A percentile compares a stretch with the other conserved stretches of the same genome.
These are phyloP conservation scores for Wallemia hederae DNA, from an alignment of 1,284 basidiomycete genomes.

Conservation along the genomic window DNA sequence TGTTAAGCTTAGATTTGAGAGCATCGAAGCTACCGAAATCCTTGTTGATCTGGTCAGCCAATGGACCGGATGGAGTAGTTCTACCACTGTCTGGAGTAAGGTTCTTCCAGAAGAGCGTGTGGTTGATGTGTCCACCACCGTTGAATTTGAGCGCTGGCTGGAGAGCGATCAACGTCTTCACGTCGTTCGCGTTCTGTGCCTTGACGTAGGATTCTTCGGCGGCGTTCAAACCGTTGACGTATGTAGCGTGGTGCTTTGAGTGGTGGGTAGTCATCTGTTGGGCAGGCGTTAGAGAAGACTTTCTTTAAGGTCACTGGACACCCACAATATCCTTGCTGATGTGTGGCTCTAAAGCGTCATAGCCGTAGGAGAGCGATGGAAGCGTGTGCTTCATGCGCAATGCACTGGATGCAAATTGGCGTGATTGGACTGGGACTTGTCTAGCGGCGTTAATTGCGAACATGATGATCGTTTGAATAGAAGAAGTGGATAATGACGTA, in stretches of 20 bases:
- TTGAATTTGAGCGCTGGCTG: conserved; percentile 54
- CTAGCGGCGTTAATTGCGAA: neutral
- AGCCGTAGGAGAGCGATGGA: conserved; percentile 64
- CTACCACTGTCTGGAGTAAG: conserved; percentile 34
- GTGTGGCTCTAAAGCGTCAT: conserved; percentile 34
- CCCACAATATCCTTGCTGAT: conserved; percentile 19
- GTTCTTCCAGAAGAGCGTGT: conserved; percentile 94
- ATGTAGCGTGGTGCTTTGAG: conserved; percentile 79
- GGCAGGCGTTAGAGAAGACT: conserved; percentile 26
- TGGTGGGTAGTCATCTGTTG: conserved; percentile 70
- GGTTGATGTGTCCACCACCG: conserved; percentile 42
- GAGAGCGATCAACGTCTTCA: conserved; percentile 55
- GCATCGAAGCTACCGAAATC: conserved; percentile 57
- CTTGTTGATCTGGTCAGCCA: conserved; percentile 50
- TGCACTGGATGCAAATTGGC: neutral
- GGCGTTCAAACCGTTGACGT: conserved; percentile 68
- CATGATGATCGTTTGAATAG: too few relatives aligned
- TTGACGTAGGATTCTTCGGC: conserved; percentile 58
- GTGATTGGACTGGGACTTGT: neutral
- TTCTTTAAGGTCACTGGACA: conserved; percentile 33
- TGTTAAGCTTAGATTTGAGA: conserved; percentile 49
- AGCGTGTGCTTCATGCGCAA: conserved; percentile 27
- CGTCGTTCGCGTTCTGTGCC: conserved; percentile 15
- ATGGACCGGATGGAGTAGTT: conserved; percentile 37
- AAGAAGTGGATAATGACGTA: neutral